phyloP scores from a whole-genome alignment of 495 filamentous ascomycete genomes.

The Lentithecium fluviatile region DNA sequence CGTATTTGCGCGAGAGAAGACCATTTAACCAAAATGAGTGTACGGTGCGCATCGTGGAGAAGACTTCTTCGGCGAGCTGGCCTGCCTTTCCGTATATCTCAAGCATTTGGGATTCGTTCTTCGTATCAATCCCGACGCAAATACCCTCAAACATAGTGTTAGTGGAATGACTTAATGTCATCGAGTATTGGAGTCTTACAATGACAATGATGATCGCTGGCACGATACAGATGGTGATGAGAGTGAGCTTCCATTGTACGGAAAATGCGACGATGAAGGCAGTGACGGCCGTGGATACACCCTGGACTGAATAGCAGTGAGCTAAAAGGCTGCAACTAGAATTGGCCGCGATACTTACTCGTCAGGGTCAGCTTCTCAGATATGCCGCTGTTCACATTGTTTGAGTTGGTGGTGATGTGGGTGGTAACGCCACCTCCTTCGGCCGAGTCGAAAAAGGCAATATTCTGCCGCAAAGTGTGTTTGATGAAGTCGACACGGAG shows the following conservation, averaged over 20 bases:
- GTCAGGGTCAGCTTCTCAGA: slow-evolving; percentile 47
- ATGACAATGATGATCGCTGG: slow-evolving; percentile 36
- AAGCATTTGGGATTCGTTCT: slow-evolving; percentile 31
- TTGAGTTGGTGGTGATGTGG: slow-evolving; percentile 74
- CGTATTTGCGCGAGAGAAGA: slow-evolving; percentile 25
- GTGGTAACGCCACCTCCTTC: slow-evolving; percentile 90
- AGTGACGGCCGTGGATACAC: slow-evolving; percentile 38
- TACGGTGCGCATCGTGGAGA: slow-evolving; percentile 36
- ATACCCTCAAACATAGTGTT: background rate
- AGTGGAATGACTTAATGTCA: background rate
- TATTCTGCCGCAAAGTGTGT: slow-evolving; percentile 83
- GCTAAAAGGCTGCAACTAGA: slow-evolving; percentile 2
- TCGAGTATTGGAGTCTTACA: background rate
- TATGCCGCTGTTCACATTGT: slow-evolving; percentile 45
- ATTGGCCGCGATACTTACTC: slow-evolving; percentile 25
- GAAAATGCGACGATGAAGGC: slow-evolving; percentile 43
- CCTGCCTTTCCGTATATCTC: slow-evolving; percentile 32
- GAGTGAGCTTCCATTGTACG: slow-evolving; percentile 51
- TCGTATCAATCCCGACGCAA: slow-evolving; percentile 33
- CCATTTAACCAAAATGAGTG: slow-evolving; percentile 38
- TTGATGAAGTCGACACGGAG: slow-evolving; percentile 79
- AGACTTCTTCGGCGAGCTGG: slow-evolving; percentile 35
- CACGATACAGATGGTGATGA: slow-evolving; percentile 54
- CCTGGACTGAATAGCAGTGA: slow-evolving; percentile 26
- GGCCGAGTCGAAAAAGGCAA: slow-evolving; percentile 89